phyloP scores from a whole-genome alignment of 106 monocot genomes.

The Agapanthus africanus region DNA sequence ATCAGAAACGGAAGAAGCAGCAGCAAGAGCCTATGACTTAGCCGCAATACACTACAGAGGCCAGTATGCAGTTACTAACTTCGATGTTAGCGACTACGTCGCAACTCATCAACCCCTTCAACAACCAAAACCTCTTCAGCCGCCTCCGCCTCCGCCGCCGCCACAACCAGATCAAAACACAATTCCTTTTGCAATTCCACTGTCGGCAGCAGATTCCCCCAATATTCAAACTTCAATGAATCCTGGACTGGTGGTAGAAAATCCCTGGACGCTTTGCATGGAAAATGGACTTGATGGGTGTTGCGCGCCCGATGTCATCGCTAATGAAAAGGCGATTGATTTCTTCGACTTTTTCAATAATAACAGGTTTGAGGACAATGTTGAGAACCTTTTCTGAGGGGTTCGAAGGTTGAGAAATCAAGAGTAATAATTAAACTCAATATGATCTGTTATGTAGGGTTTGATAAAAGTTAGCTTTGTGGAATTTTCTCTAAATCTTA shows the following conservation, averaged over 20 bases:
- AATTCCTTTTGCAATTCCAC: background rate
- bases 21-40: slow-evolving; percentile 42
- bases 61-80: slow-evolving; percentile 32
- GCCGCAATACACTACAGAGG: slow-evolving; percentile 50
- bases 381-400: background rate
- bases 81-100: background rate
- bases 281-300: background rate
- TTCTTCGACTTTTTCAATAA: background rate
- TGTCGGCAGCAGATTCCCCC: background rate
- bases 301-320: background rate
- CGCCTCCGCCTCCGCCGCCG: background rate
- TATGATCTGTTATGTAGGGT: background rate
- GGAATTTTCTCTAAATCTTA: background rate
- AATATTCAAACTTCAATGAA: background rate
- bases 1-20: slow-evolving; percentile 43
- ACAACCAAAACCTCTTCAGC: background rate
- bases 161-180: background rate
- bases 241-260: background rate
- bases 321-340: background rate
- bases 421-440: background rate
- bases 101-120: background rate
- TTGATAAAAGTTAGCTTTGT: background rate
- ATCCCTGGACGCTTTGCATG: background rate
- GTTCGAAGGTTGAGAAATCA: background rate
- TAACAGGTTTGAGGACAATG: background rate